Evolutionary conservation across 73 alveolate species (phyloP).

Genomic region (Tetrahymena elliotti): DNA sequence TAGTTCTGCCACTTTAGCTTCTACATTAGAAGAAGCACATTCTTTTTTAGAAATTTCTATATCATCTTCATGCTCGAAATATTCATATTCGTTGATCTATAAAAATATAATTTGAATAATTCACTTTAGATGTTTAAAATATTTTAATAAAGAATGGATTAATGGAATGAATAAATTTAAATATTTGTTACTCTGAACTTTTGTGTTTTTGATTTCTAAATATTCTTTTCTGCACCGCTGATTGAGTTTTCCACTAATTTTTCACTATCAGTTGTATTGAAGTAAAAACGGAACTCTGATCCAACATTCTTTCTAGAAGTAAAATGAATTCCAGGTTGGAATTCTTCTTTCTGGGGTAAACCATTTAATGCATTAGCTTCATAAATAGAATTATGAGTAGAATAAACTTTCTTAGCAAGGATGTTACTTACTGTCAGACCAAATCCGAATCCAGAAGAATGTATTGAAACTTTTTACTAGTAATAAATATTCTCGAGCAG

Average conservation of each 20-base stretch:
- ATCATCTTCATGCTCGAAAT: background rate
- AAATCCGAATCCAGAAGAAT: background rate
- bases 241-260: background rate
- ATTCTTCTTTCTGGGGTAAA: background rate
- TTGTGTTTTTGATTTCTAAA: background rate
- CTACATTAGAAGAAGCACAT: background rate
- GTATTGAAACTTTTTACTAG: background rate
- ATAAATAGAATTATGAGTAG: background rate
- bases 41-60: background rate
- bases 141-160: too few species aligned
- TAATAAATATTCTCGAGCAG: background rate
- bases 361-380: background rate
- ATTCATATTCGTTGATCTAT: background rate
- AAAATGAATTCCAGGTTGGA: background rate
- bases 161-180: too few species aligned
- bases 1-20: background rate
- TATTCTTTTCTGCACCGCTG: background rate
- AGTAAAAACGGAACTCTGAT: background rate
- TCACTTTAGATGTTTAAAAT: too few species aligned
- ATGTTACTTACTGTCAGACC: background rate
- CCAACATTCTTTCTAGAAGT: background rate
- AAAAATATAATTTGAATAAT: background rate
- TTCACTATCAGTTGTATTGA: background rate
- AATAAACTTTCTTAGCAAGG: background rate
- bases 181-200: background rate